phyloP scores from a whole-genome alignment of 768 basidiomycete genomes.

The Agrocybe praecox region DNA sequence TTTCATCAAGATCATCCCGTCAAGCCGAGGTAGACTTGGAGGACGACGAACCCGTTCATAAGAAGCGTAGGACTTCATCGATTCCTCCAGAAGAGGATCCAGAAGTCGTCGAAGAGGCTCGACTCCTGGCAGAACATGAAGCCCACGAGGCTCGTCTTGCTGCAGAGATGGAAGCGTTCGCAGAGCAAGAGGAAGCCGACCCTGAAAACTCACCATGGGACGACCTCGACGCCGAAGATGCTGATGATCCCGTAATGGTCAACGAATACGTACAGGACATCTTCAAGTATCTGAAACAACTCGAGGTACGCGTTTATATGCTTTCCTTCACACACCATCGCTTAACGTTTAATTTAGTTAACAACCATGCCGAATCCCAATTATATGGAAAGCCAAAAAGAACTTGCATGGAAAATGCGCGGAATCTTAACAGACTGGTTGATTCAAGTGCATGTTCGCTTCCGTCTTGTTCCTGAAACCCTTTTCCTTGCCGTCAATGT shows the following conservation, averaged over 20 bases:
- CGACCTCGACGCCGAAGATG: conserved; percentile 92
- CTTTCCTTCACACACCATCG: neutral
- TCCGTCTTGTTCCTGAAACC: conserved; percentile 91
- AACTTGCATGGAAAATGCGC: conserved; percentile 96
- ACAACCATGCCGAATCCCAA: conserved; percentile 88
- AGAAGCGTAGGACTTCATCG: conserved; percentile 75
- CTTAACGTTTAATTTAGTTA: conserved; percentile 40
- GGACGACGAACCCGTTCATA: conserved; percentile 62
- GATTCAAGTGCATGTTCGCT: conserved; percentile 92
- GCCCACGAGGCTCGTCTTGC: conserved; percentile 42
- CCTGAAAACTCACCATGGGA: conserved; percentile 76
- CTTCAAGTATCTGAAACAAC: conserved; percentile 85
- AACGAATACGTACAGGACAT: conserved; percentile 95
- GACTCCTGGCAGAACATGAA: conserved; percentile 47
- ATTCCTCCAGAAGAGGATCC: conserved; percentile 58
- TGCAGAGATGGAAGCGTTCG: conserved; percentile 52
- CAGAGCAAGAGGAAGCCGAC: conserved; percentile 64
- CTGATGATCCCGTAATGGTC: conserved; percentile 95
- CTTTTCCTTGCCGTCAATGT: conserved; percentile 95
- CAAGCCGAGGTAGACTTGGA: conserved; percentile 44
- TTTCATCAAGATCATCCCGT: conserved; percentile 26
- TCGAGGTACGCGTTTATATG: conserved; percentile 64
- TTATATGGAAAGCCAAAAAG: conserved; percentile 94
- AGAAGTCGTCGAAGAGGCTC: conserved; percentile 32
- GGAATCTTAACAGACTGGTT: conserved; percentile 96